Percentiles rank a stretch among this genome's conserved stretches.
phyloP scores from a whole-genome alignment of 2,329 filamentous ascomycete genomes.

The Diaporthe eres region DNA sequence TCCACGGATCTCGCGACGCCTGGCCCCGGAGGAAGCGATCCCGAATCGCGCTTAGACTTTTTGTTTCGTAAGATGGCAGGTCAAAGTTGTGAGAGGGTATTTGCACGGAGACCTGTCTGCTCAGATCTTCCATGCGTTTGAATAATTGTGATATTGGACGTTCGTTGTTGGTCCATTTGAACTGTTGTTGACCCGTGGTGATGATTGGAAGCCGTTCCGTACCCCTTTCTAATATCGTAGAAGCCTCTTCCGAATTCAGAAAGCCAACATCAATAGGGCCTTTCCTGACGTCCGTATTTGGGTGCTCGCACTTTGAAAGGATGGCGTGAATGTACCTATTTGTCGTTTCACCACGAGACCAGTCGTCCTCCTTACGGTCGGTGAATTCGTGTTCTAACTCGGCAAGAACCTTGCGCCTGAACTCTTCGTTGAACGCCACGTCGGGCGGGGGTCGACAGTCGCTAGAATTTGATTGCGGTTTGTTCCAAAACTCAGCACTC shows the following conservation, averaged over 20 bases:
- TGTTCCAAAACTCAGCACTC: not conserved
- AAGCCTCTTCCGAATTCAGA: slow-evolving; percentile 37
- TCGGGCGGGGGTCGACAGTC: slow-evolving; percentile 30
- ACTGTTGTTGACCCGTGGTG: slow-evolving; percentile 47
- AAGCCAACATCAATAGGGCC: slow-evolving; percentile 40
- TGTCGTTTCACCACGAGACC: slow-evolving; percentile 40
- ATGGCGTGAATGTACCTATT: slow-evolving; percentile 41
- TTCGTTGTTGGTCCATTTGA: slow-evolving; percentile 44
- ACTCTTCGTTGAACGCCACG: slow-evolving; percentile 31
- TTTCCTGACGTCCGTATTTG: slow-evolving; percentile 38
- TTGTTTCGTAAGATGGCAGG: slow-evolving; percentile 46
- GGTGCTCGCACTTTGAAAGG: slow-evolving; percentile 39
- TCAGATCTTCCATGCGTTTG: slow-evolving; percentile 48
- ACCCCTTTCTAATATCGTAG: slow-evolving; percentile 34
- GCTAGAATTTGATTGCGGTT: not conserved
- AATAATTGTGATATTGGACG: slow-evolving; percentile 48
- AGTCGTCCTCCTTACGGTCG: slow-evolving; percentile 40
- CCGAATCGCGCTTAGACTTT: slow-evolving; percentile 43
- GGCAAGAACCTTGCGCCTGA: slow-evolving; percentile 36
- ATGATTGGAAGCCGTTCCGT: slow-evolving; percentile 44
- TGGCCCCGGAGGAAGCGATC: slow-evolving; percentile 44
- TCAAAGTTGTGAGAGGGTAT: slow-evolving; percentile 47
- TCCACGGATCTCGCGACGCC: slow-evolving; percentile 46
- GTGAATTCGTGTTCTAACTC: slow-evolving; percentile 39
- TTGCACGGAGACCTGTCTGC: slow-evolving; percentile 47